Base-by-base conservation (phyloP, 768 basidiomycete species). In the Glaciozyma antarctica region DNA sequence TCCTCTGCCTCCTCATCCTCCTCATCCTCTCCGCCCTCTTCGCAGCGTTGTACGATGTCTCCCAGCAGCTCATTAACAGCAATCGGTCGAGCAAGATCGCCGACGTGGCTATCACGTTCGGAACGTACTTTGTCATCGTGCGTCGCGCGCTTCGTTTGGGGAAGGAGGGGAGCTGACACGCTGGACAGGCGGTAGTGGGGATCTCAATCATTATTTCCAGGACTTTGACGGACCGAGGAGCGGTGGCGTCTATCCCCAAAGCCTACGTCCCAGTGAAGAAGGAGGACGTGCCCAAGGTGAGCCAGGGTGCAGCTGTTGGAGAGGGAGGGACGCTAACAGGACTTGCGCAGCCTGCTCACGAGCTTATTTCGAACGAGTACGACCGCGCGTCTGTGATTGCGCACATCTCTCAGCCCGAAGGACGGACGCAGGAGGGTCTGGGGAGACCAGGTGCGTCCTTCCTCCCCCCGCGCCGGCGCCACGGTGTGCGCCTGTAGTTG, bases 351-450 rank as follows among this genome's bases (percentile, higher is more conserved):
- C 19, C 19, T 30, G 63, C 58, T 9, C 30, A 44, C 58, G 44
- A 54, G 44, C 58, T 64, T n/a, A 59, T 64, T 17, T 43, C 51
- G 28, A 54, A 47, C 58, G 63, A 64, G 47, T 64, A 45, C 51
- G 58, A 59, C 28, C 63, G 63, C 32, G 63, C 58, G 10, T 30
- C n/a, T 5, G 51, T 64, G 15, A 60, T 64, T 32, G 58, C 63
- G 30, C 28, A 54, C n/a, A 52, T 64, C 41, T 47, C 58, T 9
- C 63, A 60, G 45, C 63, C 63, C 6, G 47, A 53, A 9, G 63
- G 52, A 12, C 28, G 63, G 7, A 13, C 34, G 12, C 63, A 64
- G 43, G 44, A 58, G 9, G 63, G 63, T 6, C 60, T 58, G 58
- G 63, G 63, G 0, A 28, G 58, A 13, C 58, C 63, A 34, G 63